Evolutionary conservation across 768 basidiomycete genomes (phyloP).

Genomic region (Lactarius vividus): DNA sequence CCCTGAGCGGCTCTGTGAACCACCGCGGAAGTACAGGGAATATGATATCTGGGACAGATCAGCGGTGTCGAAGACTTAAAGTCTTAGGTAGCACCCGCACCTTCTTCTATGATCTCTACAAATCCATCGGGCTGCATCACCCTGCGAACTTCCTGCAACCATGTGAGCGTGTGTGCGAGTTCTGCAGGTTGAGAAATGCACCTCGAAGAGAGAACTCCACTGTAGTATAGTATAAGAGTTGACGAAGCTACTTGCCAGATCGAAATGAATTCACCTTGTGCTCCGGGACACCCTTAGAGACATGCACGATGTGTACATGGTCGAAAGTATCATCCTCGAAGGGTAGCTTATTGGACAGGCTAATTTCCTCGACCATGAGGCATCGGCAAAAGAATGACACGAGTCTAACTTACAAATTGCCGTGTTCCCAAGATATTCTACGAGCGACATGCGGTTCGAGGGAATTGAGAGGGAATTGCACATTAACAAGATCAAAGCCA

Average conservation of each 20-base stretch:
- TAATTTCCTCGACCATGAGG: slow-evolving; percentile 31
- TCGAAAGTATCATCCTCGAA: slow-evolving; percentile 85
- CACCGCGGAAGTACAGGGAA: slow-evolving; percentile 75
- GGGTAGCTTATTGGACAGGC: slow-evolving; percentile 71
- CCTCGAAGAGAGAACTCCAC: slow-evolving; percentile 21
- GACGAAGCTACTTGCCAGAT: slow-evolving; percentile 30
- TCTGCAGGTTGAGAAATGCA: slow-evolving; percentile 2
- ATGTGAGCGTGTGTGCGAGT: slow-evolving; percentile 31
- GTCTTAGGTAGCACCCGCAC: slow-evolving; percentile 37
- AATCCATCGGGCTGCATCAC: slow-evolving; percentile 67
- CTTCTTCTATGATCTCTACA: slow-evolving; percentile 72
- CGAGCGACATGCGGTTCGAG: slow-evolving; percentile 50
- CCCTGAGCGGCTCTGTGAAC: slow-evolving; percentile 71
- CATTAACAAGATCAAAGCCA: slow-evolving; percentile 75
- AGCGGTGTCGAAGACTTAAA: background rate
- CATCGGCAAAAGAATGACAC: slow-evolving; percentile 2
- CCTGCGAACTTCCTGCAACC: slow-evolving; percentile 62
- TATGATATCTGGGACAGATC: slow-evolving; percentile 52
- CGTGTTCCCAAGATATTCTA: slow-evolving; percentile 70
- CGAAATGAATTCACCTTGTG: slow-evolving; percentile 27
- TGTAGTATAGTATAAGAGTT: slow-evolving; percentile 47
- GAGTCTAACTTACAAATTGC: slow-evolving; percentile 61
- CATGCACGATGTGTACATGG: slow-evolving; percentile 67
- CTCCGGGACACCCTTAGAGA: slow-evolving; percentile 68
- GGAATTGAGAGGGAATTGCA: slow-evolving; percentile 58